phyloP scores from a whole-genome alignment of 2,329 filamentous ascomycete species.

The Aureobasidium musti region DNA sequence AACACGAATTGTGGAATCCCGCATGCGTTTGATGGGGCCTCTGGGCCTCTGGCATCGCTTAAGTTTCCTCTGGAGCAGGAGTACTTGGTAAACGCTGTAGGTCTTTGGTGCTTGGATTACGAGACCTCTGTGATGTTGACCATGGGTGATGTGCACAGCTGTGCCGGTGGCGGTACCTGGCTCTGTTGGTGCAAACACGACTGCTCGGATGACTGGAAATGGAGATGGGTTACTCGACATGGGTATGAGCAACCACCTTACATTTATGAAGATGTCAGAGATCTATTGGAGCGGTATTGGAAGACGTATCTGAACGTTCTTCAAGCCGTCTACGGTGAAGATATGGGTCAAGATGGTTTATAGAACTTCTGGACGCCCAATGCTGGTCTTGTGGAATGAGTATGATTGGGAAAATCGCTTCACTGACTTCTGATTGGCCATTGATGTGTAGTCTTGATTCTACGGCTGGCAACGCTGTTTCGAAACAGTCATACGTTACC shows the following conservation, averaged over 20 bases:
- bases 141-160: not conserved
- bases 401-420: no score
- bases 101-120: not conserved
- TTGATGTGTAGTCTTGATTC: no score
- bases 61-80: not conserved
- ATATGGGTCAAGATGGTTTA: no score
- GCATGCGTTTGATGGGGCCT: not conserved
- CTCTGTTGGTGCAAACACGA: not conserved
- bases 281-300: no score
- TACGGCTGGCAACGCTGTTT: no score
- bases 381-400: no score
- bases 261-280: not conserved
- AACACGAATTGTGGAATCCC: not conserved
- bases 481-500: no score
- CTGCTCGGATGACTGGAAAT: not conserved
- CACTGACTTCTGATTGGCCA: no score
- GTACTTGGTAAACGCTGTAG: rapidly evolving
- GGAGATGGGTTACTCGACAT: not conserved
- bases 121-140: not conserved
- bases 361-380: no score
- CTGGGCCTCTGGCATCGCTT: not conserved
- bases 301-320: no score
- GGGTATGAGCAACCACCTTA: not conserved
- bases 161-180: not conserved
- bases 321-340: no score